Percentiles rank a stretch among this genome's conserved stretches.
Evolutionary conservation across 2,329 filamentous ascomycete species (phyloP).

Genomic region (Venturia aucupariae): DNA sequence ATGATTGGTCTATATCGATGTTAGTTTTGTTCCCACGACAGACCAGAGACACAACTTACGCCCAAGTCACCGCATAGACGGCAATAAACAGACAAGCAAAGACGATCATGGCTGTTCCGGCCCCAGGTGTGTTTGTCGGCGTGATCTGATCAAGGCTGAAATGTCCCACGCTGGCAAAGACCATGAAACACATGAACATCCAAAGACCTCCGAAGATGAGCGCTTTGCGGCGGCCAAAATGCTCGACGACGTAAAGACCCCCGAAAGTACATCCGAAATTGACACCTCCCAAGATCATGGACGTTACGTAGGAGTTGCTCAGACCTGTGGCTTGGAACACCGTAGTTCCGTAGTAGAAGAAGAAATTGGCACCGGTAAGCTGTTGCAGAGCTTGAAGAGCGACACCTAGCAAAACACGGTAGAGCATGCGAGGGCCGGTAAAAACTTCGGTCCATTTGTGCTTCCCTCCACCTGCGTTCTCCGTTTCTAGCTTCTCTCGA

Average conservation of each 20-base stretch:
- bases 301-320: conserved; percentile 36
- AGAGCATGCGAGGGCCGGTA: conserved; percentile 55
- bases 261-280: conserved; percentile 40
- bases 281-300: conserved; percentile 39
- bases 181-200: conserved; percentile 51
- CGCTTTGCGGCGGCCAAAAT: conserved; percentile 35
- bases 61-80: conserved; percentile 60
- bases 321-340: conserved; percentile 35
- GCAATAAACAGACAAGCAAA: conserved; percentile 62
- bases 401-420: conserved; percentile 55
- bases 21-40: conserved; percentile 86
- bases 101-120: conserved; percentile 54
- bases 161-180: conserved; percentile 39
- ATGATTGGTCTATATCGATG: conserved; percentile 49
- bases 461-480: conserved; percentile 37
- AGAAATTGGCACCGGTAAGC: conserved; percentile 59
- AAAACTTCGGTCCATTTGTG: conserved; percentile 59
- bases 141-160: conserved; percentile 30
- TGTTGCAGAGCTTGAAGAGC: conserved; percentile 57
- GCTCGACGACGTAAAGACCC: conserved; percentile 39
- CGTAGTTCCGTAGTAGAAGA: conserved; percentile 47
- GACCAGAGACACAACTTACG: conserved; percentile 58
- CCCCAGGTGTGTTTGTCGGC: conserved; percentile 28
- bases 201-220: conserved; percentile 37
- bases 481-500: conserved; percentile 45